A percentile compares a stretch with the other conserved stretches of the same genome.
Conservation (phyloP, 177 flowering plant genomes). For the Tripterygium wilfordii region DNA sequence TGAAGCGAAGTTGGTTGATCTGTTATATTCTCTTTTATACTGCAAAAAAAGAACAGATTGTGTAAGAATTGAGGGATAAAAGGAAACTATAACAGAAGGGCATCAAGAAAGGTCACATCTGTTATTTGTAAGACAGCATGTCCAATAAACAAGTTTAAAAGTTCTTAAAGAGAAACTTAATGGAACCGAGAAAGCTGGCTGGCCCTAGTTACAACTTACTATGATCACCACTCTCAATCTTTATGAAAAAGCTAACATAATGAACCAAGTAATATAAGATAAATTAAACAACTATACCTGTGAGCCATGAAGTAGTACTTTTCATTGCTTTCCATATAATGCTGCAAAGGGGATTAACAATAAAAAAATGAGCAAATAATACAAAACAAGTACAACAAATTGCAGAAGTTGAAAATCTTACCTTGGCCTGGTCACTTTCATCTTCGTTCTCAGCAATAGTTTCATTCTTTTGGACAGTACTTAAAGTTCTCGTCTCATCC, state of each 20-base stretch:
- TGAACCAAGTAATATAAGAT: neutral
- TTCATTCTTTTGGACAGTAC: slow-evolving; percentile 49
- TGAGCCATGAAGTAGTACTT: slow-evolving; percentile 98
- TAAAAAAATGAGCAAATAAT: slow-evolving; percentile 4
- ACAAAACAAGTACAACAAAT: neutral
- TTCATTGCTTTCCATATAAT: slow-evolving; percentile 95
- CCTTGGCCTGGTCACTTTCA: slow-evolving; percentile 93
- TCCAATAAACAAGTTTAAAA: no score
- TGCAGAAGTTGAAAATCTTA: slow-evolving; percentile 15
- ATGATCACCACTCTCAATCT: no score
- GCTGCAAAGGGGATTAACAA: slow-evolving; percentile 51
- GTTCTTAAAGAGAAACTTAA: no score
- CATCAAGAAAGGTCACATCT: no score
- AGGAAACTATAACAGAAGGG: no score
- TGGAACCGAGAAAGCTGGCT: no score
- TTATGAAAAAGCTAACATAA: no score
- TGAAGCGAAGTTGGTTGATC: slow-evolving; percentile 75
- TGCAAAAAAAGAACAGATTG: slow-evolving; percentile 28
- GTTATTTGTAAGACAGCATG: no score
- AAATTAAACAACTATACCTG: slow-evolving; percentile 45
- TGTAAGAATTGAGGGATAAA: neutral
- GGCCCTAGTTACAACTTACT: no score
- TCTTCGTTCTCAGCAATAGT: slow-evolving; percentile 60
- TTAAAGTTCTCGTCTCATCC: slow-evolving; percentile 47
- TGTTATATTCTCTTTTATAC: slow-evolving; percentile 79